A percentile compares a stretch with the other conserved stretches of the same genome.
Evolutionary conservation across 257 asterid species (phyloP).

Genomic region (Fraxinus pennsylvanica): DNA sequence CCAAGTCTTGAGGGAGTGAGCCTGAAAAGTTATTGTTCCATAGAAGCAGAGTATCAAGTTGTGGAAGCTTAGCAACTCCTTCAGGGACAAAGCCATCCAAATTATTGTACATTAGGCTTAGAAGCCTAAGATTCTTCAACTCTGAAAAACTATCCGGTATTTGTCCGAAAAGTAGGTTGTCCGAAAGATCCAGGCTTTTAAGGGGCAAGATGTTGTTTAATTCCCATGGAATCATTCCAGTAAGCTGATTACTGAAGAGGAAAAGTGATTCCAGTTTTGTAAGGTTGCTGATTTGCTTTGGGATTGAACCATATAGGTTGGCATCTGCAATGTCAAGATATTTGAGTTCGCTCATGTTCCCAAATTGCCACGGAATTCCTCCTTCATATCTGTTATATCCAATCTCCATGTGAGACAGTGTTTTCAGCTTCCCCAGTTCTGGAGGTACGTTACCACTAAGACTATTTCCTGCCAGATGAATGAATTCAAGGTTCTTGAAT

Average conservation of each 20-base stretch:
- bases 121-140: constrained; percentile 60
- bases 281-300: constrained; percentile 60
- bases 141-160: constrained; percentile 82
- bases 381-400: constrained; percentile 83
- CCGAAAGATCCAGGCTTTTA: constrained; percentile 96
- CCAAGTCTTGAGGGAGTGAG: constrained; percentile 67
- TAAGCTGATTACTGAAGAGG: constrained; percentile 69
- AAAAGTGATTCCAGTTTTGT: constrained; percentile 81
- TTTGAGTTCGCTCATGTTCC: constrained; percentile 67
- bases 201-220: constrained; percentile 57
- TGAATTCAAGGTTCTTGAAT: constrained; percentile 59
- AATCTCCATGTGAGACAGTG: constrained; percentile 86
- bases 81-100: constrained; percentile 77
- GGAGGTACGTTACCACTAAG: constrained; percentile 68
- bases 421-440: constrained; percentile 62
- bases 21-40: constrained; percentile 93
- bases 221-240: constrained; percentile 67
- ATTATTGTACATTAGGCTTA: constrained; percentile 90
- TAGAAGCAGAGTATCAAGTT: constrained; percentile 73
- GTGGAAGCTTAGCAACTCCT: constrained; percentile 71
- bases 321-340: constrained; percentile 96
- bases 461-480: constrained; percentile 87
- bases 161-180: constrained; percentile 70
- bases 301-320: constrained; percentile 78
- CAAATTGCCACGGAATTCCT: constrained; percentile 83